Base-by-base conservation (phyloP, 108 stramenopile genomes). In the Skeletonema menzelii region DNA sequence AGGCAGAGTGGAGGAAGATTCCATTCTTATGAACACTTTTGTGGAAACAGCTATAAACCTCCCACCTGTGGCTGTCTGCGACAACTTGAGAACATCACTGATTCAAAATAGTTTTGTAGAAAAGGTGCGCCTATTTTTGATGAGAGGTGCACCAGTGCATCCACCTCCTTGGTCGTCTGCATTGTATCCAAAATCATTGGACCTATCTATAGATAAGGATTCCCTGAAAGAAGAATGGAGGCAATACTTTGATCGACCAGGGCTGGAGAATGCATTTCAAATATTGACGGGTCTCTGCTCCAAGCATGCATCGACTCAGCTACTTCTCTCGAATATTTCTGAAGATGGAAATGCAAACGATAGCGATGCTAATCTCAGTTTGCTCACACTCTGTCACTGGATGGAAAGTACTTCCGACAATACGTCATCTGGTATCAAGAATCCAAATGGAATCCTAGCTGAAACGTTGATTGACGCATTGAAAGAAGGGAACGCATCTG, bases 331-430 rank as follows among this genome's bases (percentile, higher is more conserved):
- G 3, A 63, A 67, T 32, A 22, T 35, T 14, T 40, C 42, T 35
- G 28, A 22, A 31, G 27, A 49, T 8, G n/a, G 27, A 53, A 22
- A 22, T 7, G 7, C 49, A 8, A 53, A 24, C 8, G 49, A 53
- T 30, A 22, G 3, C 8, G 34, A 40, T 27, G 47, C 13, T 8
- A 15, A 12, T 27, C 26, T 74, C n/a, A 42, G 55, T 14, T 72
- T 94, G 31, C 57, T 91, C 19, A 80, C 71, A 20, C 42, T 76
- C 17, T 89, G 90, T 63, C 91, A 95, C 70, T 95, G 94, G 94
- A 73, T 95, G 20, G 94, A 95, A 75, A 77, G 87, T 11, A 95
- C 94, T 26, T 92, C 91, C 30, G 91, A 92, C 65, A 88, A 88
- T 58, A 46, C 67, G 11, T 60, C 77, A 12, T 56, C 69, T 5